A percentile compares a stretch with the other conserved stretches of the same genome.
Evolutionary conservation across 768 basidiomycete species (phyloP).

Genomic region (Pisolithus microcarpus): DNA sequence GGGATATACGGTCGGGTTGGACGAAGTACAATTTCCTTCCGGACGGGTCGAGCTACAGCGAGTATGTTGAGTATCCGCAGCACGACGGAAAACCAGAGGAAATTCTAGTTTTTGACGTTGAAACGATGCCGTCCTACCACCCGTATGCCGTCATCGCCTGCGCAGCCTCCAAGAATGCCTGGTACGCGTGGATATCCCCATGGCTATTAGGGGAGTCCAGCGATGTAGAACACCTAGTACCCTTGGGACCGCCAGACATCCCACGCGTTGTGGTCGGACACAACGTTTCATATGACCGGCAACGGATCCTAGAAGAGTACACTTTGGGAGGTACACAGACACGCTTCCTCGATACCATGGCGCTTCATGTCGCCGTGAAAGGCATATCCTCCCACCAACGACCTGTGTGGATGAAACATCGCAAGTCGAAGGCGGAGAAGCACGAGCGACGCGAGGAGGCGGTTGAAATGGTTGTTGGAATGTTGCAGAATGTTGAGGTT

Average conservation of each 20-base stretch:
- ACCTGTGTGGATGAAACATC: slow-evolving; percentile 84
- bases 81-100: slow-evolving; percentile 60
- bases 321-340: slow-evolving; percentile 54
- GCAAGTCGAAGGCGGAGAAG: slow-evolving; percentile 58
- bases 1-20: slow-evolving; percentile 71
- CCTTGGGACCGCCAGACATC: slow-evolving; percentile 48
- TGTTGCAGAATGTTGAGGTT: slow-evolving; percentile 37
- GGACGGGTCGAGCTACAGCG: slow-evolving; percentile 74
- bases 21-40: slow-evolving; percentile 67
- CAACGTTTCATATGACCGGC: slow-evolving; percentile 91
- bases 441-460: slow-evolving; percentile 55
- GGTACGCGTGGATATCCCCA: slow-evolving; percentile 97
- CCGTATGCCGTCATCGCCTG: slow-evolving; percentile 84
- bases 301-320: slow-evolving; percentile 80
- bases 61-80: slow-evolving; percentile 61
- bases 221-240: slow-evolving; percentile 59
- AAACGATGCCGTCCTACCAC: slow-evolving; percentile 80
- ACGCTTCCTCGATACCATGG: slow-evolving; percentile 91
- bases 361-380: slow-evolving; percentile 86
- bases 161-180: slow-evolving; percentile 73
- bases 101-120: slow-evolving; percentile 87
- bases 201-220: slow-evolving; percentile 71
- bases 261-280: slow-evolving; percentile 82
- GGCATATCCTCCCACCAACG: slow-evolving; percentile 95
- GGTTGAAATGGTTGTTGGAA: slow-evolving; percentile 50